These are phyloP conservation scores for Chaetothyriales sp. DNA, from an alignment of 2,329 filamentous ascomycete species.

Conservation along the genomic window DNA sequence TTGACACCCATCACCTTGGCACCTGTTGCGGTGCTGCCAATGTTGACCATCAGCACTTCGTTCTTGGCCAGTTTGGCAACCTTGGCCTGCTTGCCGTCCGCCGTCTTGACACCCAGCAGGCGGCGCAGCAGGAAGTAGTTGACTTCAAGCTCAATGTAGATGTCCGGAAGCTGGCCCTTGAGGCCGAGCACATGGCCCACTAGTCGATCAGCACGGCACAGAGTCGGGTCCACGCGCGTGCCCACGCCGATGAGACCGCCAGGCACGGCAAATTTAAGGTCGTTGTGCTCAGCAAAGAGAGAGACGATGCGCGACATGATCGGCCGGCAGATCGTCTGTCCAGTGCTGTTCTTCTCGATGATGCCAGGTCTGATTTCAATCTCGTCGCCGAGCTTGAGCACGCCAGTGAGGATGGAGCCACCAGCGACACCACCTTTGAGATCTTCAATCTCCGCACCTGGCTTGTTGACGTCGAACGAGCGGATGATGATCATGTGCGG, in stretches of 20 bases:
- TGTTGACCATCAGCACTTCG: slow-evolving; percentile 99
- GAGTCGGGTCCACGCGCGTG: slow-evolving; percentile 89
- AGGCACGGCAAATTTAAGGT: slow-evolving; percentile 94
- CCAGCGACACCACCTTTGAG: slow-evolving; percentile 97
- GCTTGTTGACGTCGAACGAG: slow-evolving; percentile 99
- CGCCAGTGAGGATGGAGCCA: slow-evolving; percentile 90
- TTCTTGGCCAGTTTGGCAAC: slow-evolving; percentile 97
- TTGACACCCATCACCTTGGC: slow-evolving; percentile 95
- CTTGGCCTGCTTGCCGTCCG: slow-evolving; percentile 98
- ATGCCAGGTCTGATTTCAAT: slow-evolving; percentile 99
- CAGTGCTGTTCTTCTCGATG: slow-evolving; percentile 84
- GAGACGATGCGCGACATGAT: slow-evolving; percentile 93
- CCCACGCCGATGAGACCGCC: slow-evolving; percentile 97
- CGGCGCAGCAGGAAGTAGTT: slow-evolving; percentile 97
- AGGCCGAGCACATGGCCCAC: slow-evolving; percentile 96
- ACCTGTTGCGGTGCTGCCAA: slow-evolving; percentile 90
- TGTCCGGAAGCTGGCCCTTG: slow-evolving; percentile 82
- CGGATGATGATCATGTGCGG: slow-evolving; percentile 99
- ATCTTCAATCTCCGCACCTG: slow-evolving; percentile 94
- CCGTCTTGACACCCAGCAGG: slow-evolving; percentile 89
- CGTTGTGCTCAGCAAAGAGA: slow-evolving; percentile 94
- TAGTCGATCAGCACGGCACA: slow-evolving; percentile 96
- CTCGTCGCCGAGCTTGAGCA: slow-evolving; percentile 92
- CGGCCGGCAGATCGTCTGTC: slow-evolving; percentile 87
- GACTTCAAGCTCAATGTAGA: slow-evolving; percentile 96